Evolutionary conservation across 1,284 basidiomycete species (phyloP).

Genomic region (Rugosomyces carneus): DNA sequence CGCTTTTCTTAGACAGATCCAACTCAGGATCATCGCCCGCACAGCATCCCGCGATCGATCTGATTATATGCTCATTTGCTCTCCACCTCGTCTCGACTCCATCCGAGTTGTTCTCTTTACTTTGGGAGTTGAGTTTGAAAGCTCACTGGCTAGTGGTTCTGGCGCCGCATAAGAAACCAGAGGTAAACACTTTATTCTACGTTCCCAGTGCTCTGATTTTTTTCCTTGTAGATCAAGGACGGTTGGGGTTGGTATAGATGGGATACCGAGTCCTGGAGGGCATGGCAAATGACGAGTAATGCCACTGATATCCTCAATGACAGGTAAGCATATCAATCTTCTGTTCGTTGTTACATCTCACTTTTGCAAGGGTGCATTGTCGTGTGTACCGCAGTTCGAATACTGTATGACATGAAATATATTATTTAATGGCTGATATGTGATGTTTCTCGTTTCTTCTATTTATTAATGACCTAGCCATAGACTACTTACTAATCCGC

Average conservation of each 20-base stretch:
- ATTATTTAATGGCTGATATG: too few relatives aligned
- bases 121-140: constrained; percentile 59
- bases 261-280: constrained; percentile 53
- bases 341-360: background rate
- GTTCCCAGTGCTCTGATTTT: background rate
- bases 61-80: constrained; percentile 69
- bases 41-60: constrained; percentile 34
- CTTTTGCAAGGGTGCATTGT: constrained; percentile 37
- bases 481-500: constrained; percentile 25
- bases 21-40: constrained; percentile 2
- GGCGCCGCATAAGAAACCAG: constrained; percentile 72
- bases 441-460: constrained; percentile 3
- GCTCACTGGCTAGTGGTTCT: constrained; percentile 60
- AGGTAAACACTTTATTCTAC: constrained; percentile 32
- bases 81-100: constrained; percentile 60
- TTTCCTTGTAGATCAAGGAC: constrained; percentile 50
- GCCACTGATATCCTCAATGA: constrained; percentile 48
- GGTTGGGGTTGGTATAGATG: constrained; percentile 72
- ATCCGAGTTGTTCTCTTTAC: constrained; percentile 57
- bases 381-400: constrained; percentile 37
- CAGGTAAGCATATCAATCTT: constrained; percentile 33
- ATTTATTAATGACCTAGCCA: constrained; percentile 12
- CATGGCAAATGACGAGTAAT: constrained; percentile 35
- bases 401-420: constrained; percentile 17
- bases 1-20: constrained; percentile 13